phyloP scores from a whole-genome alignment of 2,329 filamentous ascomycete genomes.

The Colletotrichum godetiae region DNA sequence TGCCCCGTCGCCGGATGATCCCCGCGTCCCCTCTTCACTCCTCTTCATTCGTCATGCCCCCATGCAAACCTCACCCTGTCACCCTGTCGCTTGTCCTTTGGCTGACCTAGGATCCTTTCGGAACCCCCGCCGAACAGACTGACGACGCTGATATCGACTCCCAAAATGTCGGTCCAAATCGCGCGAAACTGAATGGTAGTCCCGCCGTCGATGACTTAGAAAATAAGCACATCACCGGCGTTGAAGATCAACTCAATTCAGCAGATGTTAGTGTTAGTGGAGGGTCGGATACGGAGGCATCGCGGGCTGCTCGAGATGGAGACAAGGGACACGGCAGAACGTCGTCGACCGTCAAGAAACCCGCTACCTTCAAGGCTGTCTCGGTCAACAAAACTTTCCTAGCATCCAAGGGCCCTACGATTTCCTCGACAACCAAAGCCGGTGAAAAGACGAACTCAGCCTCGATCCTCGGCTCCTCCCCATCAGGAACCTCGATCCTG shows the following conservation, averaged over 20 bases:
- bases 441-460: slow-evolving; percentile 61
- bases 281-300: slow-evolving; percentile 81
- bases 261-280: slow-evolving; percentile 77
- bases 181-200: slow-evolving; percentile 61
- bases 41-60: neutral
- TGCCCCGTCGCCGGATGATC: slow-evolving; percentile 11
- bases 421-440: slow-evolving; percentile 58
- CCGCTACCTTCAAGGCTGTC: slow-evolving; percentile 83
- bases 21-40: neutral
- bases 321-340: slow-evolving; percentile 69
- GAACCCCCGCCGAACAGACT: slow-evolving; percentile 41
- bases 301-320: slow-evolving; percentile 68
- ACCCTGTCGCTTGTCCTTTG: slow-evolving; percentile 14
- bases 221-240: slow-evolving; percentile 67
- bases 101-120: slow-evolving; percentile 41
- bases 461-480: slow-evolving; percentile 56
- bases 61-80: neutral
- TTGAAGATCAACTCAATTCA: slow-evolving; percentile 71
- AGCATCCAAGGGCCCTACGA: slow-evolving; percentile 71
- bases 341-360: slow-evolving; percentile 76
- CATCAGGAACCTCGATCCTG: slow-evolving; percentile 57
- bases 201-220: slow-evolving; percentile 62
- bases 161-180: slow-evolving; percentile 60
- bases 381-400: slow-evolving; percentile 89
- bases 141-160: slow-evolving; percentile 51